Base-by-base conservation (phyloP, 306 rosid species). In the Elaeagnus macrophylla region DNA sequence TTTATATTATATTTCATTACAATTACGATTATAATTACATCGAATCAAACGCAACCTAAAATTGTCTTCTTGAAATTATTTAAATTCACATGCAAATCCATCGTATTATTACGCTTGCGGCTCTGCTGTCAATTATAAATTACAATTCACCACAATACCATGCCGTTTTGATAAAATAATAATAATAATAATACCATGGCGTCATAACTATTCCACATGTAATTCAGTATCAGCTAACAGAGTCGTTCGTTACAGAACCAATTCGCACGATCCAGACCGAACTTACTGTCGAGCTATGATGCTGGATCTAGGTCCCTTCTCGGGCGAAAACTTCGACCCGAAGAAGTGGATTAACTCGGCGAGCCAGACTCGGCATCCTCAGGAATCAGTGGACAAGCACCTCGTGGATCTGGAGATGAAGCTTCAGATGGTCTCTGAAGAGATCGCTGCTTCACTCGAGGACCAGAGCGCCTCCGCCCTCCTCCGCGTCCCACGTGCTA, bases 341-440 rank as follows among this genome's bases (percentile, higher is more conserved):
- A 93, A 82, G 90, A 87, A 82, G 54, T 93, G 99, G 99, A 83
- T 93, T 53, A 93, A 88, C 77, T 77, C 96, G 13, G 96, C 87
- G 39, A 71, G 80, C 61, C 95, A 87, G 84, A 70, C 54, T 65
- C 99, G 99, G 17, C 97, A 86, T 60, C 83, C 89, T 1, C 88
- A 87, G 75, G 95, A 84, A 7, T 68, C 95, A 1, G 57, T 93
- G 56, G 99, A 88, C 54, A 84, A 93, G 19, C 94, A 93, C 68
- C 70, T 84, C 10, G 83, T 79, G 43, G 99, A 93, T 78, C 58
- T 84, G 65, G 99, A 93, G 56, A 84, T 87, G 96, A 93, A 81
- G 76, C 93, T 93, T 59, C 99, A 93, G 76, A 87, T 93, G 94
- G 69, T 74, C 10, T 93, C 95, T 16, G 96, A 93, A 67, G 94